Evolutionary conservation across 305 asterid genomes (phyloP).

Genomic region (Solanum hybrid): DNA sequence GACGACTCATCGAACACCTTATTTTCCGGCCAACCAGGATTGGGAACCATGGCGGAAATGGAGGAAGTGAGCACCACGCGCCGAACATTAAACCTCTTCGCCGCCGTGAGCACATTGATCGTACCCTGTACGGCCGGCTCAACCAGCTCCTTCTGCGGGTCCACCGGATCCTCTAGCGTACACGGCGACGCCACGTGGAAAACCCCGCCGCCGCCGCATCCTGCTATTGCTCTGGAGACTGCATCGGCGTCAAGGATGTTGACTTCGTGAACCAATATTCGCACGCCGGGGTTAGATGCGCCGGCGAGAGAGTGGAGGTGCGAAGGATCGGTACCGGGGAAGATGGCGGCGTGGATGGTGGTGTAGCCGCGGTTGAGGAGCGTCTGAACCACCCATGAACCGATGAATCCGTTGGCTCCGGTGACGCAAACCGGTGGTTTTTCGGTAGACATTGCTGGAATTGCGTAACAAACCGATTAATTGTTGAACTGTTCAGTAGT

Average conservation of each 20-base stretch:
- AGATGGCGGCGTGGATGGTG: slow-evolving; percentile 69
- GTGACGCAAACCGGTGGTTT: slow-evolving; percentile 54
- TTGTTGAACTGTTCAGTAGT: not conserved
- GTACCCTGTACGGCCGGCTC: slow-evolving; percentile 86
- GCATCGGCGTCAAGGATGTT: slow-evolving; percentile 52
- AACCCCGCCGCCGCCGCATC: slow-evolving; percentile 66
- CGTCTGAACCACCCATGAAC: slow-evolving; percentile 65
- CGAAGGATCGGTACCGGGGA: slow-evolving; percentile 62
- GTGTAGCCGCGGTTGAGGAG: slow-evolving; percentile 60
- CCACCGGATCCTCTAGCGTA: slow-evolving; percentile 67
- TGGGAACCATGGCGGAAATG: slow-evolving; percentile 79
- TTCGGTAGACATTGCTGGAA: not conserved
- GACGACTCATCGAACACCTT: slow-evolving; percentile 63
- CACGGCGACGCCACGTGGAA: slow-evolving; percentile 97
- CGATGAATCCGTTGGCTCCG: slow-evolving; percentile 93
- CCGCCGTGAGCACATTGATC: slow-evolving; percentile 68
- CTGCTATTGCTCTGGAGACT: slow-evolving; percentile 45
- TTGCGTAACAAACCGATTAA: not conserved
- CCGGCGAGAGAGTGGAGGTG: slow-evolving; percentile 58
- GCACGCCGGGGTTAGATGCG: slow-evolving; percentile 28
- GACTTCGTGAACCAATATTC: slow-evolving; percentile 49
- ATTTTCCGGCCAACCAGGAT: slow-evolving; percentile 50
- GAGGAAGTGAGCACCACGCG: slow-evolving; percentile 89
- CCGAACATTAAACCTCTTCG: slow-evolving; percentile 51
- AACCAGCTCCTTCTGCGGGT: slow-evolving; percentile 69